Conservation (phyloP, 148 eudicot genomes). For the Pouteria glomerata region DNA sequence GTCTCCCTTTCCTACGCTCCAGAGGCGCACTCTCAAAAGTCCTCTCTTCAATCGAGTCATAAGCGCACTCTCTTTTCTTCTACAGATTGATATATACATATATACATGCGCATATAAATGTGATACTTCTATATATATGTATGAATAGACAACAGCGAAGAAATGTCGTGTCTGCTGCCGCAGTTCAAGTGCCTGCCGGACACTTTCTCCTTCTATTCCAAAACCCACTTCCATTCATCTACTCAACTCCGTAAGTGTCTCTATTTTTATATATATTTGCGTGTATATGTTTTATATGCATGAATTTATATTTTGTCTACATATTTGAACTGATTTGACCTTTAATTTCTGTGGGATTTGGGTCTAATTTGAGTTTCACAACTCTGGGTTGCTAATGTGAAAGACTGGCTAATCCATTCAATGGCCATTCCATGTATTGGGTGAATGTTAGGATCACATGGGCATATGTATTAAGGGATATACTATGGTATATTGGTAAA, state of each 20-base stretch:
- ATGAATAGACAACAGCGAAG: no score
- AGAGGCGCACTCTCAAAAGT: no score
- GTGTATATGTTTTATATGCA: not conserved
- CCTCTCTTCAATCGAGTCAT: no score
- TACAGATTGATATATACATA: no score
- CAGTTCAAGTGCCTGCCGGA: constrained; percentile 50
- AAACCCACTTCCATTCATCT: constrained; percentile 22
- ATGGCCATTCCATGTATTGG: not conserved
- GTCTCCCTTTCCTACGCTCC: no score
- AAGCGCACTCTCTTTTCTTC: no score
- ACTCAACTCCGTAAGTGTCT: constrained; percentile 20
- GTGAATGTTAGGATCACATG: no score
- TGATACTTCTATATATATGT: no score
- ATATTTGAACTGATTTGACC: not conserved
- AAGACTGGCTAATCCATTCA: not conserved
- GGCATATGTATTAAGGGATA: no score
- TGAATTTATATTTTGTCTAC: not conserved
- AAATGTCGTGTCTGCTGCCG: constrained; percentile 47
- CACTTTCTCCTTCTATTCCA: constrained; percentile 28
- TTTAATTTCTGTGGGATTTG: not conserved
- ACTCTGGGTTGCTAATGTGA: not conserved
- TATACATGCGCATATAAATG: no score
- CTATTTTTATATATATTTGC: not conserved
- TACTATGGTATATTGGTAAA: no score
- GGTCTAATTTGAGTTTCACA: not conserved